Percentiles rank a stretch among this genome's conserved stretches.
Evolutionary conservation across 805 yeast species (phyloP).

Genomic region (Candida vaughaniae): DNA sequence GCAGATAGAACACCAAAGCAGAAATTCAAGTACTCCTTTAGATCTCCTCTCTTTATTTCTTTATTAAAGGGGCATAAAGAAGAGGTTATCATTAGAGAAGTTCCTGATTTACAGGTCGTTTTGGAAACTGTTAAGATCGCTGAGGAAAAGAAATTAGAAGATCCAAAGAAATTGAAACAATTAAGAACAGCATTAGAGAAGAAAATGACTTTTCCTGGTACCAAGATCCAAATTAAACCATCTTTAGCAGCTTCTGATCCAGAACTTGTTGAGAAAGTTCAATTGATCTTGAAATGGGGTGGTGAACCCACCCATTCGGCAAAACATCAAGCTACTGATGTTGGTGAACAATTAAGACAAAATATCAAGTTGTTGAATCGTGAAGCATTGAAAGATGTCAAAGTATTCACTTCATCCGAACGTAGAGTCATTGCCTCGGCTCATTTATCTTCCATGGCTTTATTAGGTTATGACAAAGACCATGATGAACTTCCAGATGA

Average conservation of each 20-base stretch:
- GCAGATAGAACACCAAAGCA: constrained; percentile 99
- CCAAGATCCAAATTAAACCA: constrained; percentile 94
- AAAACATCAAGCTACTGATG: constrained; percentile 86
- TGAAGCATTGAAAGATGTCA: constrained; percentile 79
- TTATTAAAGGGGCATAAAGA: constrained; percentile 91
- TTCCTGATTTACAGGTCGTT: constrained; percentile 80
- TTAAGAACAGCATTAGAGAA: constrained; percentile 82
- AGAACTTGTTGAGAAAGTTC: constrained; percentile 87
- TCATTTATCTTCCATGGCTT: constrained; percentile 76
- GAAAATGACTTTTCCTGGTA: constrained; percentile 90
- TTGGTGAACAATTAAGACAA: constrained; percentile 94
- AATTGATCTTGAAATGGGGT: constrained; percentile 96
- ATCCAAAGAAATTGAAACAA: constrained; percentile 69
- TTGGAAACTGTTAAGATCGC: constrained; percentile 83
- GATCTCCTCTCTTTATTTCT: constrained; percentile 80
- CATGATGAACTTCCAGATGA: constrained; percentile 61
- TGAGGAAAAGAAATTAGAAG: constrained; percentile 76
- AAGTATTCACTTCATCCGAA: constrained; percentile 88
- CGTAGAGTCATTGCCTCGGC: constrained; percentile 94
- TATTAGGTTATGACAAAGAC: constrained; percentile 62
- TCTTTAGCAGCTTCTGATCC: constrained; percentile 58
- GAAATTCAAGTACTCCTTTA: constrained; percentile 92
- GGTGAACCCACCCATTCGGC: constrained; percentile 99
- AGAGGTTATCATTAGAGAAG: constrained; percentile 92
- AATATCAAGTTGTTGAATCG: constrained; percentile 84